phyloP scores from a whole-genome alignment of 1,284 basidiomycete genomes.

The Cryptococcus sp. region DNA sequence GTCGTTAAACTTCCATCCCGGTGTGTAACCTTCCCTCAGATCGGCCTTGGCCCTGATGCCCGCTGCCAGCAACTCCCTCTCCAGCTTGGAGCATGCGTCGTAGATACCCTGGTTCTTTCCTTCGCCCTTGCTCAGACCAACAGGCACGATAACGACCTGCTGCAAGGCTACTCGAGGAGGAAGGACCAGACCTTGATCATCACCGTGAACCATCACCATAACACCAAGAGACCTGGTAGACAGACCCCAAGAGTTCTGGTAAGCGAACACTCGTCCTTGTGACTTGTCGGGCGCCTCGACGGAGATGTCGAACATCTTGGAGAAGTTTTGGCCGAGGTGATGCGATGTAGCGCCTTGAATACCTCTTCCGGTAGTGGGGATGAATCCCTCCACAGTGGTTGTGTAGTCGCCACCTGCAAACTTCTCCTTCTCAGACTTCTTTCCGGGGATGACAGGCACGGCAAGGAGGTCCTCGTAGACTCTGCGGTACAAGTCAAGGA shows the following conservation, averaged over 20 bases:
- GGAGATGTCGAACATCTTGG: conserved; percentile 96
- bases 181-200: conserved; percentile 94
- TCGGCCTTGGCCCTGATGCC: conserved; percentile 88
- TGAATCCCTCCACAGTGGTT: conserved; percentile 96
- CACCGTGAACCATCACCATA: conserved; percentile 99
- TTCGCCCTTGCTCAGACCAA: conserved; percentile 69
- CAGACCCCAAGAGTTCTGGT: conserved; percentile 99
- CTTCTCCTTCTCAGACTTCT: conserved; percentile 99
- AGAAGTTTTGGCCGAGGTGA: conserved; percentile 98
- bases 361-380: conserved; percentile 94
- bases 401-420: conserved; percentile 98
- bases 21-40: conserved; percentile 91
- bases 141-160: conserved; percentile 90
- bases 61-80: conserved; percentile 66
- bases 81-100: conserved; percentile 73
- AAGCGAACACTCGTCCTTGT: conserved; percentile 64
- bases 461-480: conserved; percentile 98
- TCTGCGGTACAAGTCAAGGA: conserved; percentile 91
- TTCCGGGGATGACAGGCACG: conserved; percentile 92
- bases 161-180: conserved; percentile 92
- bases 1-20: conserved; percentile 98
- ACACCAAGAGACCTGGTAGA: conserved; percentile 96
- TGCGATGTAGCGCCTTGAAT: conserved; percentile 99
- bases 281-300: conserved; percentile 82
- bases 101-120: conserved; percentile 68